These are phyloP conservation scores for Cercospora zeina DNA, from an alignment of 2,329 filamentous ascomycete genomes.

Conservation along the genomic window DNA sequence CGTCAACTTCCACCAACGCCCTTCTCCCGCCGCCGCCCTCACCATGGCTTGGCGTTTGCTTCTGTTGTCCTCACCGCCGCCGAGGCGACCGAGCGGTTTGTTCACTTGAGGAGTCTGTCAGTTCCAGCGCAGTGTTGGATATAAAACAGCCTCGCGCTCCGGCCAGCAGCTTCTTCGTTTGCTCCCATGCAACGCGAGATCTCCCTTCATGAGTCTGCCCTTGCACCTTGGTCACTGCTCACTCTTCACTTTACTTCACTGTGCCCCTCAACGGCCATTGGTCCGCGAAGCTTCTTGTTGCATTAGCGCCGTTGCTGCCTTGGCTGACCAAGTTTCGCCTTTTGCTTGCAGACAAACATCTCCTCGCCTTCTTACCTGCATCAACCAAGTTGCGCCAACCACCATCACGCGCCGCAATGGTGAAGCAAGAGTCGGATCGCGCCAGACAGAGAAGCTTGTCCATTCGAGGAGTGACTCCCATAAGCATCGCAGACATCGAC, in stretches of 20 bases:
- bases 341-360: slow-evolving; percentile 1
- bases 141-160: background rate
- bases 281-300: background rate
- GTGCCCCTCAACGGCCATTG: background rate
- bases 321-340: background rate
- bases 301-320: slow-evolving; percentile 4
- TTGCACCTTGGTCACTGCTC: slow-evolving; percentile 34
- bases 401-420: background rate
- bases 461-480: slow-evolving; percentile 6
- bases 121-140: background rate
- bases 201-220: slow-evolving; percentile 29
- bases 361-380: background rate
- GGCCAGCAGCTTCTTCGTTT: background rate
- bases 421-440: slow-evolving; percentile 10
- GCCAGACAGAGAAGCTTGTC: background rate
- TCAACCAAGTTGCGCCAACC: background rate
- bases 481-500: background rate
- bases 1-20: background rate
- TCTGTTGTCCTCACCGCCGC: background rate
- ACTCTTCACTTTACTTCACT: slow-evolving; percentile 13
- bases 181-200: background rate
- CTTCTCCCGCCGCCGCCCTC: background rate
- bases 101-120: too few relatives aligned
- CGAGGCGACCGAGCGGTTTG: background rate
- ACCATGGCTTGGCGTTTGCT: slow-evolving; percentile 15